Base-by-base conservation (phyloP, 1,139 yeast species). In the Yamadazyma diospyri region DNA sequence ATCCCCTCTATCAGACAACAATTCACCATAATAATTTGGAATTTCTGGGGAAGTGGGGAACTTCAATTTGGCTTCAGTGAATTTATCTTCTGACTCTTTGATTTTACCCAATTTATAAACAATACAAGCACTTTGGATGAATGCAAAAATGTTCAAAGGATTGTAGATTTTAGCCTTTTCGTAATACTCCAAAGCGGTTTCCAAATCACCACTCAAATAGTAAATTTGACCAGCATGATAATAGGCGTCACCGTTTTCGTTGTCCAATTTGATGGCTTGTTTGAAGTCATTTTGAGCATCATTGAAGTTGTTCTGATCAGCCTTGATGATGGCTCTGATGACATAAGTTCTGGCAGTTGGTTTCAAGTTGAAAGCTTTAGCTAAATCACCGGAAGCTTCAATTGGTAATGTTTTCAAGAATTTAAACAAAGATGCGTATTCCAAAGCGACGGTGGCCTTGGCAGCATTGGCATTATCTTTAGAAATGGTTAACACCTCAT, bases 11-110 rank as follows among this genome's bases (percentile, higher is more conserved):
- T 92, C 97, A 43, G 88, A 80, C 52, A 89, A 72, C 34, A 92
- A 82, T 66, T 92, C 98, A 54, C 97, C 98, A 55, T 81, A 87
- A 62, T 89, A 94, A 68, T 88, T 89, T 64, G 94, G 95, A 48
- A 88, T 85, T 60, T 87, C 97, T 35, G 97, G 87, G 33, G 83
- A 74, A 22, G 92, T 76, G 48, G 96, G 94, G 77, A 86, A 87
- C 56, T 72, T 73, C 58, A 73, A 69, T 52, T 78, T 78, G 29
- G 95, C 87, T 46, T 76, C 79, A 45, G 76, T 72, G 66, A 92
- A 92, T 44, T 78, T 69, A 39, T 74, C 73, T 56, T 77, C 78
- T 40, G 94, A 81, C 36, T 69, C 76, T 35, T 59, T 61, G 35
- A 69, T 59, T 33, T 78, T 69, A 34, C 89, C 89, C 55, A 78